A percentile compares a stretch with the other conserved stretches of the same genome.
These are phyloP conservation scores for Vitis hybrid DNA, from an alignment of 177 flowering plant genomes.

Conservation along the genomic window DNA sequence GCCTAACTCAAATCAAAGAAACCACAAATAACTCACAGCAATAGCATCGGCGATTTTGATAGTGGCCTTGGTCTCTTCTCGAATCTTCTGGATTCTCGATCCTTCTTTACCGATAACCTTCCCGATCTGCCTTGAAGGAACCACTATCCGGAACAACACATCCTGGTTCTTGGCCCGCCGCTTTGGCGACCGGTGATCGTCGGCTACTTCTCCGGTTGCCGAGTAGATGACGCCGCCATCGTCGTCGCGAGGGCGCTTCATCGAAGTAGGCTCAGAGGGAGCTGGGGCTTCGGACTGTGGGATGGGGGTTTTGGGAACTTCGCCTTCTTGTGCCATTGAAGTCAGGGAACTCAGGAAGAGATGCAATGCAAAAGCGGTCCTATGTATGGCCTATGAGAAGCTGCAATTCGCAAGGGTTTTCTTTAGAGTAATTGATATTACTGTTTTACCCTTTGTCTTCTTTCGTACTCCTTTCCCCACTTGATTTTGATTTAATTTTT, in stretches of 20 bases:
- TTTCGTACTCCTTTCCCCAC: no score
- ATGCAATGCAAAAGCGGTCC: no score
- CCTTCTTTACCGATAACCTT: slow-evolving; percentile 80
- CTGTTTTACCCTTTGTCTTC: no score
- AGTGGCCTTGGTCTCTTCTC: slow-evolving; percentile 72
- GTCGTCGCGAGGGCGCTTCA: slow-evolving; percentile 41
- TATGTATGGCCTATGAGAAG: no score
- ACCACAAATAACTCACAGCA: slow-evolving; percentile 39
- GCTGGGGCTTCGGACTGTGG: not conserved
- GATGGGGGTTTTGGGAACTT: slow-evolving; percentile 6
- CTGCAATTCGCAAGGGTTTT: not conserved
- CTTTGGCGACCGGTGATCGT: slow-evolving; percentile 37
- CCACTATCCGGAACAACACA: slow-evolving; percentile 65
- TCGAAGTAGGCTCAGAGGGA: slow-evolving; percentile 2
- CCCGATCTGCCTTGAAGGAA: slow-evolving; percentile 83
- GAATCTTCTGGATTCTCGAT: slow-evolving; percentile 64
- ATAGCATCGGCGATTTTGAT: slow-evolving; percentile 85
- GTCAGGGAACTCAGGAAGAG: no score
- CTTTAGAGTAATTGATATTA: not conserved
- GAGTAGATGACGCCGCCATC: not conserved
- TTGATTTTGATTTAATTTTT: no score
- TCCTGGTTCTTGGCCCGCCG: slow-evolving; percentile 45
- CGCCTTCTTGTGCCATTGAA: slow-evolving; percentile 23
- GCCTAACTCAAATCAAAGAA: not conserved
- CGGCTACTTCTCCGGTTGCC: slow-evolving; percentile 2